These are phyloP conservation scores for Trametes coccinea DNA, from an alignment of 768 basidiomycete genomes.

Conservation along the genomic window DNA sequence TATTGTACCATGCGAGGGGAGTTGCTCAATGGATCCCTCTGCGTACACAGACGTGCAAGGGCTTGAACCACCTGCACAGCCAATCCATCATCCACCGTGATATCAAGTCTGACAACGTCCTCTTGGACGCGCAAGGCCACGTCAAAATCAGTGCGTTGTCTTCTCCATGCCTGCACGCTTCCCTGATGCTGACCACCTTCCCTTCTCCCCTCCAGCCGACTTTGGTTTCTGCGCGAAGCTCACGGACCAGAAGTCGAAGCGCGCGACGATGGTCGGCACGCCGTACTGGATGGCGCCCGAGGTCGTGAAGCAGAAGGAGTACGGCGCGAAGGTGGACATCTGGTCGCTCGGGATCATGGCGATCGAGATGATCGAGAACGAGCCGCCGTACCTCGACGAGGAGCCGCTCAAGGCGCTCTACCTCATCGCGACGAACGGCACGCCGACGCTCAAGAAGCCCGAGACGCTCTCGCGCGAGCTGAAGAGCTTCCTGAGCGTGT, in stretches of 20 bases:
- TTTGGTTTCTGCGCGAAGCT: conserved; percentile 97
- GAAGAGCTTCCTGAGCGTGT: conserved; percentile 97
- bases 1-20: background rate
- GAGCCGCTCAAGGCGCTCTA: conserved; percentile 94
- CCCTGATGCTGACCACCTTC: background rate
- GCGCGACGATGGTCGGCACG: conserved; percentile 97
- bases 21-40: background rate
- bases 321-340: conserved; percentile 94
- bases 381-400: conserved; percentile 94
- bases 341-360: conserved; percentile 99
- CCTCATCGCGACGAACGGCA: conserved; percentile 96
- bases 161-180: background rate
- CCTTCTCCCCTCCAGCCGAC: conserved; percentile 59
- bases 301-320: conserved; percentile 96
- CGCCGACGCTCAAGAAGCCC: conserved; percentile 95
- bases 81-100: conserved; percentile 96
- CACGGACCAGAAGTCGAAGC: conserved; percentile 94
- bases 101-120: conserved; percentile 95
- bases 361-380: conserved; percentile 99
- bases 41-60: conserved; percentile 81
- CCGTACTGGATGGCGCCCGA: conserved; percentile 99
- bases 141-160: conserved; percentile 91
- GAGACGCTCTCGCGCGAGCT: conserved; percentile 89
- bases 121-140: conserved; percentile 87
- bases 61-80: conserved; percentile 87